Percentiles rank a stretch among this genome's conserved stretches.
Conservation (phyloP, 2,329 filamentous ascomycete genomes). For the Penicillium brasilianum region DNA sequence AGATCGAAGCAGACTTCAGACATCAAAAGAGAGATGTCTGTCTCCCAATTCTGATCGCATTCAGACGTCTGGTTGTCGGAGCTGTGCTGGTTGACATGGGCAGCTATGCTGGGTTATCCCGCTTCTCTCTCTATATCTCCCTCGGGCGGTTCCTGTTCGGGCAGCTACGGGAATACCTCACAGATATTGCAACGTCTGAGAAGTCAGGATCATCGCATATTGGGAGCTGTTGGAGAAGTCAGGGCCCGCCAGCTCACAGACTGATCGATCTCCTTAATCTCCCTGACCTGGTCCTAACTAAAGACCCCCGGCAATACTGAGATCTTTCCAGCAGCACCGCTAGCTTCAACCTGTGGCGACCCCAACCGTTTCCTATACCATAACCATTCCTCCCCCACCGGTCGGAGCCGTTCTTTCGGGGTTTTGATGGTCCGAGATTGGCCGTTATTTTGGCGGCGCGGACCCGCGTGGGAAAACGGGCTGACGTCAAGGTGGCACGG, state of each 20-base stretch:
- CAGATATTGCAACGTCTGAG: neutral
- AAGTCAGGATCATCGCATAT: neutral
- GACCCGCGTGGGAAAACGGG: constrained; percentile 9
- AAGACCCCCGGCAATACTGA: neutral
- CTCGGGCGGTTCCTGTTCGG: neutral
- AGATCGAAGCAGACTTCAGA: too few relatives aligned
- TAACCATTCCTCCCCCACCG: neutral
- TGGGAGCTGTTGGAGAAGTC: neutral
- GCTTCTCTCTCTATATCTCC: neutral
- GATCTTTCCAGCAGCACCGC: too few relatives aligned
- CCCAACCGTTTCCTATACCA: neutral
- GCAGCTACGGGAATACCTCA: neutral
- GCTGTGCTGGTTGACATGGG: neutral
- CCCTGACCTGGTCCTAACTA: neutral
- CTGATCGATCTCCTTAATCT: neutral
- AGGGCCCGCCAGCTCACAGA: neutral
- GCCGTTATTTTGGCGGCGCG: neutral
- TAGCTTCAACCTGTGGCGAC: neutral
- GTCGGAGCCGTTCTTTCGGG: neutral
- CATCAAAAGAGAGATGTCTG: too few relatives aligned
- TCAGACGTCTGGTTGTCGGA: neutral
- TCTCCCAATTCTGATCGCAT: neutral
- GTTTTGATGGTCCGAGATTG: neutral
- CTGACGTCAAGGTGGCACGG: constrained; percentile 35
- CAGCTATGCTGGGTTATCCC: neutral